Percentiles rank a stretch among this genome's conserved stretches.
Conservation (phyloP, 805 yeast species). For the Ogataea degrootiae region DNA sequence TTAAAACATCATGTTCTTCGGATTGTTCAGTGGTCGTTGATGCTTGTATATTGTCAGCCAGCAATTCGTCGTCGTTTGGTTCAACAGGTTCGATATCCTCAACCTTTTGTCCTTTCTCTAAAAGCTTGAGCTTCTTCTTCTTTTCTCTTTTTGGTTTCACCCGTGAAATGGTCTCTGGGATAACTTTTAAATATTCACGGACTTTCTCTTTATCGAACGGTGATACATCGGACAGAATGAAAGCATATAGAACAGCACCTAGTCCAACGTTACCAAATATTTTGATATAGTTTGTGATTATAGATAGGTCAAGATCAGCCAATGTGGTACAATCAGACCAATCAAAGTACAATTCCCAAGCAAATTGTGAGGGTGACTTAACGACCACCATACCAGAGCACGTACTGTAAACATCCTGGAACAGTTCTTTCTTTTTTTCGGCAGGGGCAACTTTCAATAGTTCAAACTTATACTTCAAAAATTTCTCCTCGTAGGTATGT, state of each 20-base stretch:
- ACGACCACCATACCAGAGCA: conserved; percentile 72
- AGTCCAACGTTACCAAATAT: conserved; percentile 58
- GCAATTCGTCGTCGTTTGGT: neutral
- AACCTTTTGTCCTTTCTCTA: conserved; percentile 5
- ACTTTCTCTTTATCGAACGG: conserved; percentile 42
- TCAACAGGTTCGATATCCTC: conserved; percentile 16
- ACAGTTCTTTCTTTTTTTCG: conserved; percentile 33
- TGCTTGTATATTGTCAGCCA: conserved; percentile 9
- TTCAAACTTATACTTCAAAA: conserved; percentile 52
- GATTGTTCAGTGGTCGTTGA: neutral
- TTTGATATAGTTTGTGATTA: conserved; percentile 47
- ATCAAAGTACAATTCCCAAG: conserved; percentile 74
- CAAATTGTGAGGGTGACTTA: conserved; percentile 51
- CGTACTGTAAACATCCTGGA: conserved; percentile 45
- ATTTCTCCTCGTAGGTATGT: conserved; percentile 51
- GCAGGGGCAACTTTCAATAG: conserved; percentile 50
- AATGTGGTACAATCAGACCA: conserved; percentile 58
- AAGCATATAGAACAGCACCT: conserved; percentile 55
- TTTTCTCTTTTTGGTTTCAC: conserved; percentile 9
- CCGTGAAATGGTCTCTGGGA: conserved; percentile 1
- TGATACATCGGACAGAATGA: conserved; percentile 62
- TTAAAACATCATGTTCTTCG: conserved; percentile 8
- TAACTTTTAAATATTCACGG: conserved; percentile 16
- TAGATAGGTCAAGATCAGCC: conserved; percentile 41
- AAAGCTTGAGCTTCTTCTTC: conserved; percentile 10